A percentile compares a stretch with the other conserved stretches of the same genome.
phyloP scores from a whole-genome alignment of 2,329 filamentous ascomycete species.

The Periglandula ipomoeae region DNA sequence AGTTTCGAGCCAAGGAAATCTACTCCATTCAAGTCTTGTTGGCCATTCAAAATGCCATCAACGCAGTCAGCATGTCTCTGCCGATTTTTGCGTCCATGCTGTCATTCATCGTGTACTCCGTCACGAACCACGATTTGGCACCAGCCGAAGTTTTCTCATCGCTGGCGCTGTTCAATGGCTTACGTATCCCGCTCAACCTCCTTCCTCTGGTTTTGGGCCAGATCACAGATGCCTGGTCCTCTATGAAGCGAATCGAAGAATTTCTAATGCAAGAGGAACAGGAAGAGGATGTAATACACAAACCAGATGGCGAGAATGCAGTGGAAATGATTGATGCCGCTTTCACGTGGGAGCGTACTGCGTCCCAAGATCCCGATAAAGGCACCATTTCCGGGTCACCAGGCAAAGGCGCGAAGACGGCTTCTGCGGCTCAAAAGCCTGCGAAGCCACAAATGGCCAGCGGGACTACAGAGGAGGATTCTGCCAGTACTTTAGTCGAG shows the following conservation, averaged over 20 bases:
- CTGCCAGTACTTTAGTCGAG: constrained; percentile 47
- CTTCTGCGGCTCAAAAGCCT: constrained; percentile 20
- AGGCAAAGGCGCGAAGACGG: constrained; percentile 28
- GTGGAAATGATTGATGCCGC: constrained; percentile 63
- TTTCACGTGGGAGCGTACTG: constrained; percentile 79
- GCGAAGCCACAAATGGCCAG: constrained; percentile 21
- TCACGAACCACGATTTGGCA: constrained; percentile 56
- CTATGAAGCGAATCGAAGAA: constrained; percentile 75
- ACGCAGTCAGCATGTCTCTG: constrained; percentile 74
- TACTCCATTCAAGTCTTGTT: constrained; percentile 74
- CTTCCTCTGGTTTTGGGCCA: constrained; percentile 83
- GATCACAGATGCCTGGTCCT: constrained; percentile 81
- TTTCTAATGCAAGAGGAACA: constrained; percentile 82
- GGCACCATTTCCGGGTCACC: constrained; percentile 23
- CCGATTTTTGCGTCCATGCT: constrained; percentile 95
- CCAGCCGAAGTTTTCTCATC: constrained; percentile 86
- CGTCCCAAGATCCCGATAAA: constrained; percentile 42
- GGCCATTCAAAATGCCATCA: constrained; percentile 75
- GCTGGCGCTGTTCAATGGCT: constrained; percentile 82
- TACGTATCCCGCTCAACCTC: constrained; percentile 83
- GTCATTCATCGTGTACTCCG: constrained; percentile 75
- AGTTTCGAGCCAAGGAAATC: constrained; percentile 70
- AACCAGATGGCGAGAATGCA: constrained; percentile 53
- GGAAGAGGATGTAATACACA: constrained; percentile 54
- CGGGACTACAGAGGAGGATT: constrained; percentile 32